Percentiles rank a stretch among this genome's conserved stretches.
phyloP scores from a whole-genome alignment of 768 basidiomycete species.

The Kwoniella botswanensis region DNA sequence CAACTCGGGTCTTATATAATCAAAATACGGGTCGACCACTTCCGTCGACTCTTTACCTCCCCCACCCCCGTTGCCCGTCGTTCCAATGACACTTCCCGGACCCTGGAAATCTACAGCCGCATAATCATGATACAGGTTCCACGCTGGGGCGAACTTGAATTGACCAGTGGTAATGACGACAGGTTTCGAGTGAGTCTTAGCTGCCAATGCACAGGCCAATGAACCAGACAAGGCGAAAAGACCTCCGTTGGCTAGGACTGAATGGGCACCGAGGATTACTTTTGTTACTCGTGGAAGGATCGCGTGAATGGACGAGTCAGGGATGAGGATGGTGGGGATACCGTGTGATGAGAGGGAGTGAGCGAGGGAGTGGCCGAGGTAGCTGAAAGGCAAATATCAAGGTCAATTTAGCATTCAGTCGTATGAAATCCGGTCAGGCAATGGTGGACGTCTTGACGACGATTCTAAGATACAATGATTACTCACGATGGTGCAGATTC shows the following conservation, averaged over 20 bases:
- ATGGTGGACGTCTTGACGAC: background rate
- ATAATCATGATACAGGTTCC: slow-evolving; percentile 57
- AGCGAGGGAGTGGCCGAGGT: slow-evolving; percentile 84
- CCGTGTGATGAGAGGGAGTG: slow-evolving; percentile 75
- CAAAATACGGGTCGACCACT: slow-evolving; percentile 93
- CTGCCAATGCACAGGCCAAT: slow-evolving; percentile 81
- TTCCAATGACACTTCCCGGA: slow-evolving; percentile 61
- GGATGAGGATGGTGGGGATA: slow-evolving; percentile 94
- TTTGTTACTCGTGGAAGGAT: slow-evolving; percentile 97
- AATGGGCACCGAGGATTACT: slow-evolving; percentile 90
- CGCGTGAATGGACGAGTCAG: slow-evolving; percentile 93
- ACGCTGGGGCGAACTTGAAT: slow-evolving; percentile 89
- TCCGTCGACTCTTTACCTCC: slow-evolving; percentile 82
- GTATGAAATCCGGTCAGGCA: too few species aligned
- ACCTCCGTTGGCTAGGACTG: slow-evolving; percentile 95
- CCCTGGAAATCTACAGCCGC: slow-evolving; percentile 55
- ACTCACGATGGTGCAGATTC: slow-evolving; percentile 92
- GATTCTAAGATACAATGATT: background rate
- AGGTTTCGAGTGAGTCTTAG: slow-evolving; percentile 85
- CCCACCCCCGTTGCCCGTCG: slow-evolving; percentile 66
- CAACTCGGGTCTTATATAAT: slow-evolving; percentile 90
- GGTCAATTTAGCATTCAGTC: too few species aligned
- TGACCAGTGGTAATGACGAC: slow-evolving; percentile 94
- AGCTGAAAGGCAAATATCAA: slow-evolving; percentile 61
- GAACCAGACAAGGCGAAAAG: slow-evolving; percentile 90